Evolutionary conservation across 148 eudicot species (phyloP).

Genomic region (Rhododendron vialii): DNA sequence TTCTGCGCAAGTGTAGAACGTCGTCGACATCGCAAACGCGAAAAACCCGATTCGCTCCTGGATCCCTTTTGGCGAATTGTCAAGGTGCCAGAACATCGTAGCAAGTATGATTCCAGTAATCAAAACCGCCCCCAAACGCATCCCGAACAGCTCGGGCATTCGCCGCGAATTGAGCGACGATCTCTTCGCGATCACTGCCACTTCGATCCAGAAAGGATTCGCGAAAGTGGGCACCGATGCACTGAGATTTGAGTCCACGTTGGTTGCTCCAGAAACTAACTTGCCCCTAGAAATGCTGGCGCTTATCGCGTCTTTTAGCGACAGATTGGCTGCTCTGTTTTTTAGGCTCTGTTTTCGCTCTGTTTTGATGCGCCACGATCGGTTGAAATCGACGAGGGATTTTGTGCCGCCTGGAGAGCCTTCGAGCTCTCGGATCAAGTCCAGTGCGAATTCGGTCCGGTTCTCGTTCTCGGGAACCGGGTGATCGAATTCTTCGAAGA

Average conservation of each 20-base stretch:
- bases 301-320: slow-evolving; percentile 64
- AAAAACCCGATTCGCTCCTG: slow-evolving; percentile 76
- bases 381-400: slow-evolving; percentile 48
- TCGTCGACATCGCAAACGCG: slow-evolving; percentile 88
- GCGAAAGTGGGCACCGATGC: slow-evolving; percentile 59
- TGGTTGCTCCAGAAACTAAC: slow-evolving; percentile 59
- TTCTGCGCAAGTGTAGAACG: slow-evolving; percentile 88
- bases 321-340: slow-evolving; percentile 22
- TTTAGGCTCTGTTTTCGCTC: neutral
- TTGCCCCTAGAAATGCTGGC: slow-evolving; percentile 83
- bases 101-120: slow-evolving; percentile 75
- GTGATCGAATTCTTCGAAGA: slow-evolving; percentile 54
- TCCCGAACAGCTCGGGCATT: slow-evolving; percentile 59
- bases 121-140: slow-evolving; percentile 62
- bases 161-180: slow-evolving; percentile 60
- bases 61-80: slow-evolving; percentile 63
- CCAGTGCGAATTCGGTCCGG: slow-evolving; percentile 68
- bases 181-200: slow-evolving; percentile 54
- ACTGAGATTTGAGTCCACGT: slow-evolving; percentile 23
- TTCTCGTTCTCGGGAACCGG: slow-evolving; percentile 74
- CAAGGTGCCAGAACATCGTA: slow-evolving; percentile 66
- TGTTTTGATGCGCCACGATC: slow-evolving; percentile 41
- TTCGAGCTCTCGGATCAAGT: slow-evolving; percentile 71
- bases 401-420: slow-evolving; percentile 47
- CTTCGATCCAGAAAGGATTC: slow-evolving; percentile 76